These are phyloP conservation scores for Ananas comosus DNA, from an alignment of 176 grass and related monocot species.

Conservation along the genomic window DNA sequence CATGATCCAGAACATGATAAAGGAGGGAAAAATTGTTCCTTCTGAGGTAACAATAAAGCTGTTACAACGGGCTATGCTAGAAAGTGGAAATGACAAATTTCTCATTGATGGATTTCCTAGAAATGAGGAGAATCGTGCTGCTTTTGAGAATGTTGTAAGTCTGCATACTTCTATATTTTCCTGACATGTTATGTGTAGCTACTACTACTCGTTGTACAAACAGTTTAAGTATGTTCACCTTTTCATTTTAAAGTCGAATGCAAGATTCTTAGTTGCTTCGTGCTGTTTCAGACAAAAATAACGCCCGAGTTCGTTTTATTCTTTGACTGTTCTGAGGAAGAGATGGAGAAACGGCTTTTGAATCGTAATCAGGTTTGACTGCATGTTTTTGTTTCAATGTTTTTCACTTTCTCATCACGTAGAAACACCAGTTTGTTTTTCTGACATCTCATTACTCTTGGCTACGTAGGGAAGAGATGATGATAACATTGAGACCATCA, in stretches of 20 bases:
- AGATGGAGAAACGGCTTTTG: slow-evolving; percentile 85
- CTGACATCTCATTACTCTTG: slow-evolving; percentile 8
- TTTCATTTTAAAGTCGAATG: slow-evolving; percentile 4
- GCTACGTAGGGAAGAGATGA: slow-evolving; percentile 83
- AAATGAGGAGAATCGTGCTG: slow-evolving; percentile 90
- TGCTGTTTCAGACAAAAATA: slow-evolving; percentile 64
- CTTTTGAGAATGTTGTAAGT: slow-evolving; percentile 74
- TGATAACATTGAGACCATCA: slow-evolving; percentile 97
- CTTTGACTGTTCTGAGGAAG: slow-evolving; percentile 85
- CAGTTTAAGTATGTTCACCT: background rate
- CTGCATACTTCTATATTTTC: background rate
- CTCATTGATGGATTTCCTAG: slow-evolving; percentile 87
- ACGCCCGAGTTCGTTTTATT: slow-evolving; percentile 67
- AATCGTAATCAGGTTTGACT: slow-evolving; percentile 68
- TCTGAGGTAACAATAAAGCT: slow-evolving; percentile 90
- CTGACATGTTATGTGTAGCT: background rate
- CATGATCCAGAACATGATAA: slow-evolving; percentile 98
- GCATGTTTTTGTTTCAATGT: background rate
- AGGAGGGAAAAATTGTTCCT: slow-evolving; percentile 87
- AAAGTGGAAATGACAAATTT: slow-evolving; percentile 71
- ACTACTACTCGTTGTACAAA: background rate
- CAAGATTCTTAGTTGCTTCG: slow-evolving; percentile 13
- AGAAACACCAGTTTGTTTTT: slow-evolving; percentile 8
- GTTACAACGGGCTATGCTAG: slow-evolving; percentile 64
- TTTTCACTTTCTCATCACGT: background rate